Evolutionary conservation across 305 asterid species (phyloP), one percentile per base, ranked within the genome.

Genomic region (Ilex paraguariensis): DNA sequence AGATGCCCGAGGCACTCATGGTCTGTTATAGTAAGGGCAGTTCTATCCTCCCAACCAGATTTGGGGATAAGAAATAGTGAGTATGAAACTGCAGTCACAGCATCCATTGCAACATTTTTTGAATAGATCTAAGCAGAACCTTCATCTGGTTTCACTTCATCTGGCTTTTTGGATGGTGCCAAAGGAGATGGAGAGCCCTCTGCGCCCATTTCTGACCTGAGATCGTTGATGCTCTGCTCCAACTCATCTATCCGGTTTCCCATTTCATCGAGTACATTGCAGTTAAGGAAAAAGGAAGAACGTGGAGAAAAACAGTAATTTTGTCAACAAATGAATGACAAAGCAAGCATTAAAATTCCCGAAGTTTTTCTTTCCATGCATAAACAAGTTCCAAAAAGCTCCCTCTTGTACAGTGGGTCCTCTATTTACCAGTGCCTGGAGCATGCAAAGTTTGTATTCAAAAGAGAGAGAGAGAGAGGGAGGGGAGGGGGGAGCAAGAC

Each of bases 221-320:
- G 70, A 9, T 64, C 68, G 49, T 73, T 70, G 30, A 75, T 75
- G 66, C 60, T 56, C 60, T 56, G 64, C 69, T 70, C 79, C 70
- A 70, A 54, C 45, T 70, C 65, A 63, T 51, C 58, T 64, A 66
- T 70, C 54, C 65, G 59, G 56, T 45, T 58, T 59, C 68, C 79
- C 76, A 63, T 70, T 21, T 65, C 60, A 32, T 56, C 60, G 13
- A 56, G 60, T 56, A 14, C 32, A 54, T 15, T 54, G 28, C 57
- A 28, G 57, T 54, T 11, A 54, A 54, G 57, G 32, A 54, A 54
- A 3, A 10, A 52, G 13, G 56, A 14, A 14, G 2, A 52, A 10
- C 1, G 56, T 13, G 8, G 10, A 54, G 12, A 6, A 28, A 17
- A 3, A 17, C 10, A 54, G 31, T n/a, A 14, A n/a, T 15, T 28